Base-by-base conservation (phyloP, 139 green algal species). In the Chlamydomonas sp. region DNA sequence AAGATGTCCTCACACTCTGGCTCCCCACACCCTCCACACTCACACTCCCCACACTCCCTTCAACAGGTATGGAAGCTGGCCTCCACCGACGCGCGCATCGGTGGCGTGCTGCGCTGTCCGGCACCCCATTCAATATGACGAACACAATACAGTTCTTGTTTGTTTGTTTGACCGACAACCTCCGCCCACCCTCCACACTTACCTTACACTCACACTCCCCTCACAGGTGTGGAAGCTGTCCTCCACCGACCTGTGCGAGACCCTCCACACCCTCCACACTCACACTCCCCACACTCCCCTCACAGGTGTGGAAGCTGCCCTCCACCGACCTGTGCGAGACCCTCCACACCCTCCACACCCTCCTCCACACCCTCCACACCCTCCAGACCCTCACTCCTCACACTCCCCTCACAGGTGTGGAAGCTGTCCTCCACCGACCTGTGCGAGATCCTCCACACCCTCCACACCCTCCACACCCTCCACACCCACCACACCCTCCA, bases 251-350 rank as follows among this genome's bases (percentile, higher is more conserved):
- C 78, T 98, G 58, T 97, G 90, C 76, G 93, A 98, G 80, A 90
- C 97, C 60, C 34, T 6, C 33, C 13, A 54, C 43, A 20, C 43
- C 13, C 43, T 26, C n/a, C 43, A 54, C 43, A 54, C 43, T 54
- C 43, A 54, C 43, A 54, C 43, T 26, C 43, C 8, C 10, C 58
- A 35, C 58, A 65, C 24, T 10, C n/a, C 54, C 26, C 48, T 26
- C 29, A 29, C 69, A 90, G 85, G 88, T 95, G 65, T 95, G 92
- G 92, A 97, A 97, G 79, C 79, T 98, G 67, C 89, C 65, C 50
- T 76, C 82, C 5, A 93, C 90, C 5, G 92, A 98, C 76, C 78
- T 98, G 58, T 97, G 90, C 76, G 93, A 98, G 80, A 90, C 97
- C 60, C 34, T 6, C 33, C 13, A 54, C 43, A 20, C 43, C 13